These are phyloP conservation scores for Calonectria henricotiae DNA, from an alignment of 2,329 filamentous ascomycete genomes.

Conservation along the genomic window DNA sequence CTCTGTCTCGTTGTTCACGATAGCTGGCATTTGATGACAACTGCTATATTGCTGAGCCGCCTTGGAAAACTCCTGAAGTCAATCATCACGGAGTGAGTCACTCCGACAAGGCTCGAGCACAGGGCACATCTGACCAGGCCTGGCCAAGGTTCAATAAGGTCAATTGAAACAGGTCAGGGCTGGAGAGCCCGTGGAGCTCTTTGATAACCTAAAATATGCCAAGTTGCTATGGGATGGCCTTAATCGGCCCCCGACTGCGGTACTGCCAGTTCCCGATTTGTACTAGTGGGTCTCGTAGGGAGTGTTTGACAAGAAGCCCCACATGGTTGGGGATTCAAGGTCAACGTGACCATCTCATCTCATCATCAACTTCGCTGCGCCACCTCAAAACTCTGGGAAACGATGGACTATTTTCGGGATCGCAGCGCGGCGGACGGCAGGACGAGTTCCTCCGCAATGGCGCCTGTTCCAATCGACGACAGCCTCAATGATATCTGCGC, in stretches of 20 bases:
- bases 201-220: neutral
- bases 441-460: neutral
- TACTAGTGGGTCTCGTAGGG: conserved; percentile 32
- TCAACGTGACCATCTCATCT: conserved; percentile 24
- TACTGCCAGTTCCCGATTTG: conserved; percentile 17
- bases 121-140: no score
- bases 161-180: no score
- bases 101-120: neutral
- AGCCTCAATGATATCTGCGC: conserved; percentile 9
- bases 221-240: neutral
- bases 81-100: neutral
- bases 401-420: conserved; percentile 15
- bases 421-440: neutral
- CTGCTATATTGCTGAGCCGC: no score
- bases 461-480: conserved; percentile 4
- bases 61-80: no score
- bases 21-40: no score
- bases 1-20: no score
- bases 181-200: neutral
- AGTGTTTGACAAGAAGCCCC: conserved; percentile 30
- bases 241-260: neutral
- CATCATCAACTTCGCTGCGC: conserved; percentile 26
- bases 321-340: conserved; percentile 12
- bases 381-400: conserved; percentile 1
- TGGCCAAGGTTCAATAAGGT: no score